Percentiles rank a stretch among this genome's conserved stretches.
phyloP scores from a whole-genome alignment of 345 rosid species.

The Geranium rotundifolium region DNA sequence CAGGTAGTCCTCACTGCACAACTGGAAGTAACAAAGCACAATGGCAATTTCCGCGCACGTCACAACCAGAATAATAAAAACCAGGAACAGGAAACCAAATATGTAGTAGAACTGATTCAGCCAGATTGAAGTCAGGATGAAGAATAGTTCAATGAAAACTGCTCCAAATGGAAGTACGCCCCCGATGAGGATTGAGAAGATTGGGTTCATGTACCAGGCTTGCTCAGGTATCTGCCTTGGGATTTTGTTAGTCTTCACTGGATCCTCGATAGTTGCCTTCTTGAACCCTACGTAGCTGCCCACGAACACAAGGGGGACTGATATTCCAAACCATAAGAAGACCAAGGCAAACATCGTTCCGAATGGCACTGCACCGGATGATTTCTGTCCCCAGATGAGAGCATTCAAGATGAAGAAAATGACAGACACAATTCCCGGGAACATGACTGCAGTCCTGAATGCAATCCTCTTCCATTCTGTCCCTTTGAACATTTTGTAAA shows the following conservation, averaged over 20 bases:
- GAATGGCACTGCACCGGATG: slow-evolving; percentile 29
- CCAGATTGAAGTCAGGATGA: slow-evolving; percentile 27
- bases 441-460: slow-evolving; percentile 24
- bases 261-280: too few relatives aligned
- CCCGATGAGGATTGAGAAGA: too few relatives aligned
- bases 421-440: slow-evolving; percentile 24
- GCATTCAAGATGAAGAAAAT: slow-evolving; percentile 27
- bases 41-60: slow-evolving; percentile 29
- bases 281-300: too few relatives aligned
- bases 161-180: too few relatives aligned
- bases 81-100: slow-evolving; percentile 26
- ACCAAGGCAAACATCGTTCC: slow-evolving; percentile 32
- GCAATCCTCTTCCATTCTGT: slow-evolving; percentile 27
- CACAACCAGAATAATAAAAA: slow-evolving; percentile 23
- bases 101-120: slow-evolving; percentile 32
- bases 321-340: slow-evolving; percentile 30
- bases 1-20: slow-evolving; percentile 24
- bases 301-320: too few relatives aligned
- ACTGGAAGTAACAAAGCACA: slow-evolving; percentile 26
- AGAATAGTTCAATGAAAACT: too few relatives aligned
- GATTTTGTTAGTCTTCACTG: too few relatives aligned
- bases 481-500: slow-evolving; percentile 27
- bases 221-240: too few relatives aligned
- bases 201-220: too few relatives aligned
- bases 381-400: slow-evolving; percentile 32